phyloP scores from a whole-genome alignment of 176 grass and related monocot species.

The Tillandsia fasciculata region DNA sequence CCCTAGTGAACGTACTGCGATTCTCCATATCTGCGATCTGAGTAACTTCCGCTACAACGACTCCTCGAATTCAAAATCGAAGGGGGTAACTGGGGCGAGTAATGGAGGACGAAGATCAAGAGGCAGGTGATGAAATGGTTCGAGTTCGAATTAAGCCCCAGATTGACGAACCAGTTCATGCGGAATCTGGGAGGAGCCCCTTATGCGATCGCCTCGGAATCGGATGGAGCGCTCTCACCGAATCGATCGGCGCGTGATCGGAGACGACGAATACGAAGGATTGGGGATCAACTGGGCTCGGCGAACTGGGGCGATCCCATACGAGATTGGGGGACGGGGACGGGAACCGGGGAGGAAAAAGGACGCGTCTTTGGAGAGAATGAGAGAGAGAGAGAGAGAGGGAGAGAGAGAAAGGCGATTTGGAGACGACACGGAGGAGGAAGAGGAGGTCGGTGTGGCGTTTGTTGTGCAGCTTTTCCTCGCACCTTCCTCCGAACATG shows the following conservation, averaged over 20 bases:
- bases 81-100: slow-evolving; percentile 60
- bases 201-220: slow-evolving; percentile 4
- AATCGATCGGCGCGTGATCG: neutral
- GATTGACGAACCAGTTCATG: slow-evolving; percentile 99
- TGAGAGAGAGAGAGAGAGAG: neutral
- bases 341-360: neutral
- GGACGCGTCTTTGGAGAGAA: neutral
- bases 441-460: neutral
- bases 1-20: slow-evolving; percentile 37
- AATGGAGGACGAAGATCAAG: slow-evolving; percentile 93
- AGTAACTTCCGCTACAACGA: slow-evolving; percentile 26
- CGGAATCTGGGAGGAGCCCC: slow-evolving; percentile 20
- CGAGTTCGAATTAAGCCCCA: slow-evolving; percentile 93
- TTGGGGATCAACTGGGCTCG: neutral
- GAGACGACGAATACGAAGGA: neutral
- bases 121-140: slow-evolving; percentile 92
- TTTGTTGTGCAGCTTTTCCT: too few relatives aligned
- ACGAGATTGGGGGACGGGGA: neutral
- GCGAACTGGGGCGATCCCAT: slow-evolving; percentile 13
- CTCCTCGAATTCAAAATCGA: slow-evolving; percentile 43
- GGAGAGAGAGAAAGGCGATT: neutral
- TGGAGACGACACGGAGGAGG: neutral
- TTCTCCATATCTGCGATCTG: slow-evolving; percentile 55
- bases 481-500: too few relatives aligned
- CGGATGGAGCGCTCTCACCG: neutral